Conservation (phyloP, 2,329 filamentous ascomycete genomes). For the Trichoderma polysporum region DNA sequence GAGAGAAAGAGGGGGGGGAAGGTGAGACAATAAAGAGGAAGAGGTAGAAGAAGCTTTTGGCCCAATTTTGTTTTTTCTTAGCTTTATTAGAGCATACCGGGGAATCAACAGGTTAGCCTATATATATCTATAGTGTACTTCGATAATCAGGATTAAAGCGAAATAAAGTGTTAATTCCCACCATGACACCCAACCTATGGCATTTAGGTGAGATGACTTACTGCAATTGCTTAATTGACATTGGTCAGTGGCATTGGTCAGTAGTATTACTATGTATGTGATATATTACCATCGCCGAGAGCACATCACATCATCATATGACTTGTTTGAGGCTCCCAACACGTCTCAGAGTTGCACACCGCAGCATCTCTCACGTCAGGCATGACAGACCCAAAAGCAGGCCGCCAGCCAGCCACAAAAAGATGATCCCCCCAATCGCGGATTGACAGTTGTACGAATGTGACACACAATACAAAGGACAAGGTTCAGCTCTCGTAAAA, state of each 20-base stretch:
- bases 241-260: neutral
- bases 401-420: neutral
- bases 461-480: neutral
- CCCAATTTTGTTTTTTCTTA: neutral
- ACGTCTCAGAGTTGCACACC: neutral
- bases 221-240: neutral
- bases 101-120: slow-evolving; percentile 9
- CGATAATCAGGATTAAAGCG: slow-evolving; percentile 20
- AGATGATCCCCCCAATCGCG: neutral
- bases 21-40: neutral
- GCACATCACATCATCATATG: neutral
- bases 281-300: neutral
- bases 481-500: neutral
- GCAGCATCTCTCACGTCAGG: neutral
- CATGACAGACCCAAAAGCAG: neutral
- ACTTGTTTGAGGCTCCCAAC: neutral
- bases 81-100: slow-evolving; percentile 14
- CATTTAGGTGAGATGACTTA: neutral
- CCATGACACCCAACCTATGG: neutral
- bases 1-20: neutral
- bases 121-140: slow-evolving; percentile 21
- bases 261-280: neutral
- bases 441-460: neutral
- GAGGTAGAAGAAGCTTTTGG: neutral
- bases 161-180: neutral